Evolutionary conservation across 2,329 filamentous ascomycete species (phyloP).

Genomic region (Talaromyces sp.): DNA sequence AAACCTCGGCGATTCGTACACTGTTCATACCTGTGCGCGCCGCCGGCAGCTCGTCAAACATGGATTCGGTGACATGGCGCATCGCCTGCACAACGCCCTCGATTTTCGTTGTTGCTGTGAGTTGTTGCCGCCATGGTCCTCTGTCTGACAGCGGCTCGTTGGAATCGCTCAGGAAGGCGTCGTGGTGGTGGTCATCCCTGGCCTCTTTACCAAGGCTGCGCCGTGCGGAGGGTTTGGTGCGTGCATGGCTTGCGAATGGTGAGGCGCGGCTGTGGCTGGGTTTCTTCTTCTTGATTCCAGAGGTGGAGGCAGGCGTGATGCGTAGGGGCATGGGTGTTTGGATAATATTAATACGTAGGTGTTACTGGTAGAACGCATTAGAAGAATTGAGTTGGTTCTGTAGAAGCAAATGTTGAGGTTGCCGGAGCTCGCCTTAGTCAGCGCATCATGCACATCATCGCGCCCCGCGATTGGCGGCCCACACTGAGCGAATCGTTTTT

Average conservation of each 20-base stretch:
- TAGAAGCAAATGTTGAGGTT: background rate
- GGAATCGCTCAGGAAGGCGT: constrained; percentile 20
- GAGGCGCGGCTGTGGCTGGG: constrained; percentile 25
- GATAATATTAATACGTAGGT: too few species aligned
- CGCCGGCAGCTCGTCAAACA: constrained; percentile 51
- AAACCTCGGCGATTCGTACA: constrained; percentile 52
- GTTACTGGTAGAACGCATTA: background rate
- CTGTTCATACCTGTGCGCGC: constrained; percentile 56
- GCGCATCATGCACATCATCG: background rate
- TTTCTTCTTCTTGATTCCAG: constrained; percentile 39
- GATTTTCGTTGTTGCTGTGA: constrained; percentile 30
- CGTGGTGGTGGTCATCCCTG: constrained; percentile 1
- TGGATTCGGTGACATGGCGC: constrained; percentile 30
- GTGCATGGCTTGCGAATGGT: constrained; percentile 36
- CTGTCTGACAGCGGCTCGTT: constrained; percentile 45
- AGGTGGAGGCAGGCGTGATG: constrained; percentile 42
- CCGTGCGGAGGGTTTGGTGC: constrained; percentile 32
- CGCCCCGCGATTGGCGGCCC: constrained; percentile 3
- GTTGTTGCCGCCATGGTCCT: constrained; percentile 42
- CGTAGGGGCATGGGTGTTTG: constrained; percentile 38
- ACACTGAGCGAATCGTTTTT: background rate
- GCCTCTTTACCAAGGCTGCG: background rate
- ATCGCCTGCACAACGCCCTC: constrained; percentile 49
- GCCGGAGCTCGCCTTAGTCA: background rate
- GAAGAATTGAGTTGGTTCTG: background rate